Evolutionary conservation across 371 early-diverging fungal species (phyloP).

Genomic region (Polyrhizophydium stewartii): DNA sequence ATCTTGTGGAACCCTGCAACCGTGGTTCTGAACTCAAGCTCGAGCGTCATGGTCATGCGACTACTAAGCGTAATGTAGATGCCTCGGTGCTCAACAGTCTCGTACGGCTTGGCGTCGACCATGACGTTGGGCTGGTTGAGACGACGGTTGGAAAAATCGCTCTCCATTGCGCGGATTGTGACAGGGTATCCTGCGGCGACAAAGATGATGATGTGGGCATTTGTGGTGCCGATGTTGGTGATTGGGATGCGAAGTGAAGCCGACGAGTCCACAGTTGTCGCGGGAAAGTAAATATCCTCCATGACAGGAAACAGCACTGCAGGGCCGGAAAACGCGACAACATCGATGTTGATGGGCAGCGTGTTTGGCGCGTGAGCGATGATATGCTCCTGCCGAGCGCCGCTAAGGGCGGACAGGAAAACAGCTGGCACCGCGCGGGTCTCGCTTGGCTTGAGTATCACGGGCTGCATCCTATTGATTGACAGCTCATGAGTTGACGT

Average conservation of each 20-base stretch:
- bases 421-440: conserved; percentile 13
- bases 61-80: conserved; percentile 21
- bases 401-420: conserved; percentile 32
- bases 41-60: conserved; percentile 27
- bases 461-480: conserved; percentile 21
- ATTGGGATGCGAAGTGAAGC: conserved; percentile 31
- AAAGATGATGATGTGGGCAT: conserved; percentile 18
- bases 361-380: conserved; percentile 28
- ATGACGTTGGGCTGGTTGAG: conserved; percentile 5
- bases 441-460: conserved; percentile 33
- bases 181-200: conserved; percentile 28
- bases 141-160: conserved; percentile 24
- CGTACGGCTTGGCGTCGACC: conserved; percentile 22
- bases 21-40: conserved; percentile 22
- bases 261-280: conserved; percentile 11
- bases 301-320: conserved; percentile 29
- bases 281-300: conserved; percentile 34
- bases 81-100: conserved; percentile 26
- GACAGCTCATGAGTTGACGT: conserved; percentile 33
- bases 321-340: conserved; percentile 36
- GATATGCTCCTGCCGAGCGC: conserved; percentile 30
- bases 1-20: conserved; percentile 32
- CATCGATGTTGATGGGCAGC: conserved; percentile 13
- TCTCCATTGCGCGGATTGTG: conserved; percentile 16
- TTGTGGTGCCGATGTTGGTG: conserved; percentile 23